These are phyloP conservation scores for Blumeriella jaapii DNA, from an alignment of 2,329 filamentous ascomycete species.

Conservation along the genomic window DNA sequence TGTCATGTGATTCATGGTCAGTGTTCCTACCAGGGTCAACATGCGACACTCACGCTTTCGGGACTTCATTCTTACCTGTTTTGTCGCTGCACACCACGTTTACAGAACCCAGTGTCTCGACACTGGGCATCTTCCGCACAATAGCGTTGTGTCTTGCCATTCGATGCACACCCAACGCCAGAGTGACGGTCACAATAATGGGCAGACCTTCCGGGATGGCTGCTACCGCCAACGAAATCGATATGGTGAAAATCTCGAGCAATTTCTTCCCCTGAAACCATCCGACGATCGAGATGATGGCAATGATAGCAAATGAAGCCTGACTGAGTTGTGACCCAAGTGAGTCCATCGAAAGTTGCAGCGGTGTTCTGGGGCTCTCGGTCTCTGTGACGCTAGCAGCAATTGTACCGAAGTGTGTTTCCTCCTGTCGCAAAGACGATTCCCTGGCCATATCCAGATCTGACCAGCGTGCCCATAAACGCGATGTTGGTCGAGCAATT, in stretches of 20 bases:
- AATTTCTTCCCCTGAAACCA: conserved; percentile 81
- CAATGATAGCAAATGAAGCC: conserved; percentile 91
- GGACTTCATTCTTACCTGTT: conserved; percentile 46
- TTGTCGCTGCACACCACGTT: conserved; percentile 99
- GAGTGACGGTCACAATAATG: conserved; percentile 95
- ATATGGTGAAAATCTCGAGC: conserved; percentile 94
- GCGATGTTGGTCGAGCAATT: conserved; percentile 83
- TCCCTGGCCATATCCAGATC: conserved; percentile 88
- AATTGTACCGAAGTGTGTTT: conserved; percentile 91
- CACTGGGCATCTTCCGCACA: conserved; percentile 88
- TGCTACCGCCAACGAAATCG: conserved; percentile 89
- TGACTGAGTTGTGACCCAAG: conserved; percentile 93
- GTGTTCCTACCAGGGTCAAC: conserved; percentile 48
- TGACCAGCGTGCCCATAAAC: conserved; percentile 95
- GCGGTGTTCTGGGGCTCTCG: conserved; percentile 84
- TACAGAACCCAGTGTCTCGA: conserved; percentile 95
- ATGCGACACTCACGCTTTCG: conserved; percentile 3
- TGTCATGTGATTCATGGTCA: conserved; percentile 98
- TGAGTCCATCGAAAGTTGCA: conserved; percentile 96
- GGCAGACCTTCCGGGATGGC: conserved; percentile 93
- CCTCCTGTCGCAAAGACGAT: conserved; percentile 95
- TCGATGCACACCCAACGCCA: conserved; percentile 85
- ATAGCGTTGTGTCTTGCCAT: conserved; percentile 96
- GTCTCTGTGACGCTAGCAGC: conserved; percentile 90
- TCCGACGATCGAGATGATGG: conserved; percentile 81